Evolutionary conservation across 2,329 filamentous ascomycete genomes (phyloP), one percentile per base, ranked within the genome.

Genomic region (Cytospora schulzeri): DNA sequence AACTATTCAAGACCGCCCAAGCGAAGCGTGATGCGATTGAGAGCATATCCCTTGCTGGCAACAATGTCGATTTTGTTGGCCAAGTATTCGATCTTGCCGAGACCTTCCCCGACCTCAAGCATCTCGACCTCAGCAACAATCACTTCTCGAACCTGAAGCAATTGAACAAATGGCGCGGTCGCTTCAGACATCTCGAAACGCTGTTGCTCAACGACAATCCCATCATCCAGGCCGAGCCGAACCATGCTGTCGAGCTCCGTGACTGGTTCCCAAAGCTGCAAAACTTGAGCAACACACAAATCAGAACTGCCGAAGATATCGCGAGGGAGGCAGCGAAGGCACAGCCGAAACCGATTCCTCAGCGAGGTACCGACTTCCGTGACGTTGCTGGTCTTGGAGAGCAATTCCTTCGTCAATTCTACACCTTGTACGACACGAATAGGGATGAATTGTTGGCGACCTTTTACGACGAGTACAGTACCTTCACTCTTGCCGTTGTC

Each of bases 51-150:
- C 84, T 99, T 15, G 88, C 90, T 22, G 86, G 87, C 74, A 98
- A 98, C 76, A 87, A 87, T 66, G 87, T 98, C 54, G 80, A 86
- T 58, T 88, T 91, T 68, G 85, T 97, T 45, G 75, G 80, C 24
- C 84, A 89, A 60, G 89, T 98, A 58, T 91, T 89, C 59, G 83
- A 87, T 1, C 83, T 98, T 1, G 88, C 92, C 12, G 85, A 87
- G 60, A 92, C 91, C 0, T 91, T 98, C 62, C 92, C 93, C 0
- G 90, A 93, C 67, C 81, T 98, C 66, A 89, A 92, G 74, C 93
- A 97, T 69, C 86, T 99, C 15, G 94, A 97, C 70, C 84, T 98
- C 29, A 95, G 92, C 62, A 86, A 89, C 73, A 98, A 98, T 77
- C 85, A 88, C 50, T 86, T 99, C 70, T 81, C 83, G 65, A 86